phyloP scores from a whole-genome alignment of 2,329 filamentous ascomycete genomes.

The Hypoxylon sp. region DNA sequence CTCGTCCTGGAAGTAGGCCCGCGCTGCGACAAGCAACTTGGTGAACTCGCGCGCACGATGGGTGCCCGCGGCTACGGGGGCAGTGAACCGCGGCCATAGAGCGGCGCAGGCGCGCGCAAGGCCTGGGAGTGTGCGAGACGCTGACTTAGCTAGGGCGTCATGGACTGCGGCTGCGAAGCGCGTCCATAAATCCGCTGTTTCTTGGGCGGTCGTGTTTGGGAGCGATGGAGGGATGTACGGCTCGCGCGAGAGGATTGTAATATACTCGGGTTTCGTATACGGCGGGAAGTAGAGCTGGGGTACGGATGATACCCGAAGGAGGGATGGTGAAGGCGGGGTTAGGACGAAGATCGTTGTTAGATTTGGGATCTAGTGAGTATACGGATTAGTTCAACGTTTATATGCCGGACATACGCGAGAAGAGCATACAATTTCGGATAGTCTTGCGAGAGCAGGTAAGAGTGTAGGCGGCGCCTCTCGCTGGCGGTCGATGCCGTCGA shows the following conservation, averaged over 20 bases:
- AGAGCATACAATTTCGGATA: conserved; percentile 80
- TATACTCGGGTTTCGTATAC: conserved; percentile 84
- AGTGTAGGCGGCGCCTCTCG: conserved; percentile 83
- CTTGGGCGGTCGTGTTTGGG: conserved; percentile 64
- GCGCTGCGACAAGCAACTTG: conserved; percentile 79
- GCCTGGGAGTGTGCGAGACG: conserved; percentile 81
- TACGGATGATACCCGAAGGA: conserved; percentile 71
- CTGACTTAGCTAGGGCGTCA: conserved; percentile 85
- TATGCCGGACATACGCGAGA: conserved; percentile 20
- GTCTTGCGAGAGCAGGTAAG: conserved; percentile 81
- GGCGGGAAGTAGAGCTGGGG: conserved; percentile 86
- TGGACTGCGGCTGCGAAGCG: conserved; percentile 88
- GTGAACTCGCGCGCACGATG: conserved; percentile 85
- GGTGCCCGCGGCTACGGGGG: conserved; percentile 80
- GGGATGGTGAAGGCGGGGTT: conserved; percentile 63
- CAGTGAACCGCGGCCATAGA: conserved; percentile 88
- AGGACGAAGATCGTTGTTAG: conserved; percentile 76
- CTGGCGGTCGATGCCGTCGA: conserved; percentile 90
- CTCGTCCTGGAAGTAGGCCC: conserved; percentile 80
- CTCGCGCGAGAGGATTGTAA: conserved; percentile 75
- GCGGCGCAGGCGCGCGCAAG: conserved; percentile 78
- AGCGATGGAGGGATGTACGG: conserved; percentile 60
- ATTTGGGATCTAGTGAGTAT: conserved; percentile 74
- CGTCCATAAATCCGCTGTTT: conserved; percentile 78
- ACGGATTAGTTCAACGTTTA: conserved; percentile 22